A percentile compares a stretch with the other conserved stretches of the same genome.
These are phyloP conservation scores for Candida buenavistaensis DNA, from an alignment of 1,139 yeast genomes.

Conservation along the genomic window DNA sequence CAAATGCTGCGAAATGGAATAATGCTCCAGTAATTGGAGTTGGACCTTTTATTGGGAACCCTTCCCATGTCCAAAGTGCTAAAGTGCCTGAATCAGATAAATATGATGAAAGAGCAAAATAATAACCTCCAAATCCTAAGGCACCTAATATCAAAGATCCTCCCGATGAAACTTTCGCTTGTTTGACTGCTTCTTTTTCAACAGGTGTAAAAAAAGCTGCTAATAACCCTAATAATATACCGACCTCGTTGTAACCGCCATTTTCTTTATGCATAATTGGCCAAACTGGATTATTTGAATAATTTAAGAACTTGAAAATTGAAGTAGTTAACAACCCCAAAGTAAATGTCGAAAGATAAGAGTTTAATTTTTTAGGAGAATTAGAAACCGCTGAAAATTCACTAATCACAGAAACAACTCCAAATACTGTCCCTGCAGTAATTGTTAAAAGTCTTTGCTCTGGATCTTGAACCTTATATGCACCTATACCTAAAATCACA, in stretches of 20 bases:
- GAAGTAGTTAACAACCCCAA: constrained; percentile 75
- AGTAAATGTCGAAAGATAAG: constrained; percentile 62
- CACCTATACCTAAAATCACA: constrained; percentile 70
- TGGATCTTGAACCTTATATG: constrained; percentile 69
- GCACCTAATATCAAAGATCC: constrained; percentile 54
- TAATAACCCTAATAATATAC: constrained; percentile 64
- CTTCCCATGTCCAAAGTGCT: constrained; percentile 92
- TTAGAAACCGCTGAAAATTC: constrained; percentile 49
- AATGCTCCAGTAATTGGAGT: constrained; percentile 88
- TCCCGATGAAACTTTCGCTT: constrained; percentile 20
- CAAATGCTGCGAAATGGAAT: constrained; percentile 59
- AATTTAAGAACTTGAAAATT: constrained; percentile 70
- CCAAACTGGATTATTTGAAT: constrained; percentile 94
- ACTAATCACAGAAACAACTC: constrained; percentile 59
- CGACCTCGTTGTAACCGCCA: constrained; percentile 83
- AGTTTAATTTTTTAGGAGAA: constrained; percentile 44
- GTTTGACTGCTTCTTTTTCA: constrained; percentile 11
- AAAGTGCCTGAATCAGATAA: constrained; percentile 83
- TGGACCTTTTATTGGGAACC: constrained; percentile 86
- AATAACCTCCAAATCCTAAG: constrained; percentile 73
- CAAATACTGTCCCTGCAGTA: constrained; percentile 67
- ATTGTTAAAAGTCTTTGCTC: constrained; percentile 64
- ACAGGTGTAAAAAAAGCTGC: constrained; percentile 59
- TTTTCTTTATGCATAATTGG: constrained; percentile 84
- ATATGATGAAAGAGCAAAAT: constrained; percentile 73